Conservation (phyloP, 2,329 filamentous ascomycete species). For the Trichothecium sympodiale region DNA sequence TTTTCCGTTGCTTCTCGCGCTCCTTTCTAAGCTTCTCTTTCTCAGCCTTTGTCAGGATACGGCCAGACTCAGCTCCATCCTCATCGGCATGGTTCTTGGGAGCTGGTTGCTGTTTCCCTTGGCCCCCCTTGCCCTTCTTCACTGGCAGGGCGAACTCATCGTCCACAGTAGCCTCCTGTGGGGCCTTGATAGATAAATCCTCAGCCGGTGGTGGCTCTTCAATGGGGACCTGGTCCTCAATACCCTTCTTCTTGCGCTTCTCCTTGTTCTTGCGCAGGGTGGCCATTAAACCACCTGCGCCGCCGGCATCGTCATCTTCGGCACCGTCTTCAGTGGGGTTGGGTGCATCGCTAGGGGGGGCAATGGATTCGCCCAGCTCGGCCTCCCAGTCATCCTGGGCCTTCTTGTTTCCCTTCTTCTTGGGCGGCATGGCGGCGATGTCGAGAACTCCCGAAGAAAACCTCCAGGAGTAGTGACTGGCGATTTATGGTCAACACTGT, state of each 20-base stretch:
- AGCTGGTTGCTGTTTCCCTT: slow-evolving; percentile 24
- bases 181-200: slow-evolving; percentile 21
- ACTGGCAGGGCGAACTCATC: slow-evolving; percentile 78
- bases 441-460: neutral
- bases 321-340: slow-evolving; percentile 31
- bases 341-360: slow-evolving; percentile 31
- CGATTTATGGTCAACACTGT: too few species aligned
- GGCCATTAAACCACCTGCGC: slow-evolving; percentile 62
- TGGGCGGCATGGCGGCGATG: slow-evolving; percentile 64
- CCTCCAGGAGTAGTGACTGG: too few species aligned
- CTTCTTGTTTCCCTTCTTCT: slow-evolving; percentile 84
- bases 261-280: slow-evolving; percentile 72
- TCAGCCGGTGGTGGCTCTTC: slow-evolving; percentile 45
- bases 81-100: slow-evolving; percentile 37
- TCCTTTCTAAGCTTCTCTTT: slow-evolving; percentile 98
- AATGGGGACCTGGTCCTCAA: slow-evolving; percentile 55
- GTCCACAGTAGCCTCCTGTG: slow-evolving; percentile 73
- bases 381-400: slow-evolving; percentile 89
- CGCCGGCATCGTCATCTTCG: slow-evolving; percentile 40
- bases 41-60: slow-evolving; percentile 90
- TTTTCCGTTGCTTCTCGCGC: slow-evolving; percentile 95
- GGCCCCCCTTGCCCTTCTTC: slow-evolving; percentile 59
- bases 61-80: slow-evolving; percentile 45
- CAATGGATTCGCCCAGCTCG: slow-evolving; percentile 70
- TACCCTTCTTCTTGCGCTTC: slow-evolving; percentile 85